phyloP scores from a whole-genome alignment of 2,329 filamentous ascomycete genomes.

The Claviceps sp. region DNA sequence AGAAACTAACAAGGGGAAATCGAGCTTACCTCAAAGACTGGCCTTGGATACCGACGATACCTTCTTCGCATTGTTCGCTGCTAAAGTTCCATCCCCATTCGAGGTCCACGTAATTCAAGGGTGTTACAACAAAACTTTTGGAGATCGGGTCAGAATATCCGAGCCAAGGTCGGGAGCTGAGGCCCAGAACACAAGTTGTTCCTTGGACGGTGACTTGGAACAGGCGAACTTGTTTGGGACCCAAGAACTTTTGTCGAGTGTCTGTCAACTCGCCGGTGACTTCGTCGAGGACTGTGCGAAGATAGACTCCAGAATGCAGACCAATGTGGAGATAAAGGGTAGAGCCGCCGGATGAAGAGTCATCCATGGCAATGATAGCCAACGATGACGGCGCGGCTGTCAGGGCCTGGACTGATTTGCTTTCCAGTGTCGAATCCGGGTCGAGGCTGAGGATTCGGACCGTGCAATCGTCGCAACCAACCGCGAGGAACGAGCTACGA shows the following conservation, averaged over 20 bases:
- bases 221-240: constrained; percentile 76
- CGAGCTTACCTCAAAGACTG: constrained; percentile 65
- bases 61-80: constrained; percentile 84
- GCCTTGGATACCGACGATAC: constrained; percentile 85
- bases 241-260: constrained; percentile 86
- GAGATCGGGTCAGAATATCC: constrained; percentile 83
- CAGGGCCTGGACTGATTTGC: constrained; percentile 85
- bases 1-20: neutral
- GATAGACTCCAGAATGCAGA: constrained; percentile 86
- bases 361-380: constrained; percentile 88
- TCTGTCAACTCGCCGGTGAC: constrained; percentile 91
- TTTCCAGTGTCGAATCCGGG: constrained; percentile 80
- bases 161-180: constrained; percentile 92
- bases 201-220: constrained; percentile 84
- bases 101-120: constrained; percentile 73
- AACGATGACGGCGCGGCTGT: constrained; percentile 81
- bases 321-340: constrained; percentile 94
- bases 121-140: constrained; percentile 81
- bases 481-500: constrained; percentile 83
- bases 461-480: constrained; percentile 93
- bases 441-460: constrained; percentile 86
- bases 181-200: constrained; percentile 71
- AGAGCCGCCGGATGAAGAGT: constrained; percentile 76
- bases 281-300: constrained; percentile 88
- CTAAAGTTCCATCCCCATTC: constrained; percentile 96